Percentiles rank a stretch among this genome's conserved stretches.
Conservation (phyloP, 352 stramenopile species). For the Phytophthora parvispora region DNA sequence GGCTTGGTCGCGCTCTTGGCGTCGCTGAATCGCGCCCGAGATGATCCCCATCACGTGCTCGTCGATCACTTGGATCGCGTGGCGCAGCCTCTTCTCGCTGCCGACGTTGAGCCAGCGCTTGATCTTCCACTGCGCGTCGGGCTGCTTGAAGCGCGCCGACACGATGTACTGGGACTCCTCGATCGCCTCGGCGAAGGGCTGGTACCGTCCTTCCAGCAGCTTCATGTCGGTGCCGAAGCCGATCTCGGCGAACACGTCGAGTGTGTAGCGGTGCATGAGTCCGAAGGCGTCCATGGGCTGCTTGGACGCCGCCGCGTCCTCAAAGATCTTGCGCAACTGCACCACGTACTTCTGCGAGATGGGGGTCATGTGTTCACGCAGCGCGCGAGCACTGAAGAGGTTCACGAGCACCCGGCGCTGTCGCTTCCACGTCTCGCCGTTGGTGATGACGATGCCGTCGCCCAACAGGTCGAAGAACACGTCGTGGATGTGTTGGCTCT, state of each 20-base stretch:
- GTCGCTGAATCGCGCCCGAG: slow-evolving; percentile 32
- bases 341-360: slow-evolving; percentile 44
- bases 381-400: slow-evolving; percentile 42
- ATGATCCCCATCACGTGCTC: slow-evolving; percentile 41
- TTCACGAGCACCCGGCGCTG: slow-evolving; percentile 51
- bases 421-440: slow-evolving; percentile 59
- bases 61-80: slow-evolving; percentile 37
- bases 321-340: slow-evolving; percentile 37
- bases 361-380: slow-evolving; percentile 46
- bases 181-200: slow-evolving; percentile 42
- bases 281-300: slow-evolving; percentile 35
- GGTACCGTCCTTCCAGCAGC: slow-evolving; percentile 36
- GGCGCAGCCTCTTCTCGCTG: slow-evolving; percentile 33
- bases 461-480: slow-evolving; percentile 62
- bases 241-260: slow-evolving; percentile 56
- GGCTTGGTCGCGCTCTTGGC: slow-evolving; percentile 22
- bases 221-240: slow-evolving; percentile 47
- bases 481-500: slow-evolving; percentile 55
- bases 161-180: slow-evolving; percentile 43
- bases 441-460: slow-evolving; percentile 63
- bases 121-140: slow-evolving; percentile 55
- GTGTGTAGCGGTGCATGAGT: slow-evolving; percentile 47
- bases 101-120: slow-evolving; percentile 41
- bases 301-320: slow-evolving; percentile 23
- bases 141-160: slow-evolving; percentile 52